Evolutionary conservation across 768 basidiomycete species (phyloP), one percentile per base, ranked within the genome.

Genomic region (Amanita brunnescens): DNA sequence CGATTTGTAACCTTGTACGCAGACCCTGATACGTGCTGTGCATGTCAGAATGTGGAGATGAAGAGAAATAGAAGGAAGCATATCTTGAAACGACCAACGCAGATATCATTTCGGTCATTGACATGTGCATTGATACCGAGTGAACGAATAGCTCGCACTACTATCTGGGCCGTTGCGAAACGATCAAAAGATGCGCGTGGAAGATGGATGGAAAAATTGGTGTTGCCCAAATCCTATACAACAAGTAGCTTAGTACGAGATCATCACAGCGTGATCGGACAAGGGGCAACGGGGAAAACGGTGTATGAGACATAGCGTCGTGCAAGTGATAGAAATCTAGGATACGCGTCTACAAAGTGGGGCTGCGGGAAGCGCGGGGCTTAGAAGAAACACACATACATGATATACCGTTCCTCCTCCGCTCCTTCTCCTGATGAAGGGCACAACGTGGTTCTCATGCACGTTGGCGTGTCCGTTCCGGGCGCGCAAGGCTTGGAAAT

Each of bases 341-440:
- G 29, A 18, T n/a, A n/a, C n/a, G n/a, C n/a, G n/a, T n/a, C n/a
- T n/a, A n/a, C n/a, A n/a, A 46, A 13, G 16, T 21, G 21, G 20
- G 2, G 23, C 21, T 16, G 0, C 30, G 8, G 18, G n/a, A n/a
- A n/a, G n/a, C 10, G 39, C 0, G 16, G 3, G 3, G 16, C 9
- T 18, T 20, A 26, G 38, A n/a, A n/a, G 43, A 10, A 14, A 12
- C 20, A 16, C 4, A 72, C 87, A 46, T 62, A 95, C 95, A 68
- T 99, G 95, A 64, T 88, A 99, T 2, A 99, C 95, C 0, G 95
- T 90, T 10, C 95, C 95, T 13, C 95, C 95, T 6, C 95, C 96
- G 57, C 91, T 94, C 50, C 87, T 74, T 50, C 95, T 73, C 35
- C 95, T 74, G 29, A 98, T 76, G 61, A 91, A 87, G 0, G 89